Evolutionary conservation across 441 rosid genomes (phyloP).

Genomic region (Arabidopsis hybrid): DNA sequence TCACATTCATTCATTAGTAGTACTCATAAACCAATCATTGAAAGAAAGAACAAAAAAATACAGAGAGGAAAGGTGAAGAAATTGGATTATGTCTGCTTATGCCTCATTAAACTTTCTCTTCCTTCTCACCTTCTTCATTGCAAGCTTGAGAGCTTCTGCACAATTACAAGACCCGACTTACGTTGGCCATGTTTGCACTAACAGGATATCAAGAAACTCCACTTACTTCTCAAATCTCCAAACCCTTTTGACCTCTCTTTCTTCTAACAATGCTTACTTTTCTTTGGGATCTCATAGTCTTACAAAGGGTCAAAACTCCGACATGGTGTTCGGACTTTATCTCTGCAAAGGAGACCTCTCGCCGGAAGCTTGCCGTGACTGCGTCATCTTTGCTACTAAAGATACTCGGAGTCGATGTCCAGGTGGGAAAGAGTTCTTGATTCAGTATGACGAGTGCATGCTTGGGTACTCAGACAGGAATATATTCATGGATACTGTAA

Average conservation of each 20-base stretch:
- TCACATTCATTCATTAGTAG: conserved; percentile 1
- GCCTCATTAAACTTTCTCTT: not conserved
- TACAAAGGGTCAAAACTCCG: not conserved
- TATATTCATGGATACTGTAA: not conserved
- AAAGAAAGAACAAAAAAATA: not conserved
- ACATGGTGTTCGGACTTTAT: not conserved
- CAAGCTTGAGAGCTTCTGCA: not conserved
- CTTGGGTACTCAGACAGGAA: not conserved
- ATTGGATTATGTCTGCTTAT: conserved; percentile 25
- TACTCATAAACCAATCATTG: not conserved
- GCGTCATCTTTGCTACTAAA: not conserved
- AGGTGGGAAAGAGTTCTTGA: conserved; percentile 3
- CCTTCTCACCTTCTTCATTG: not conserved
- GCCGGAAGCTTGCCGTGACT: not conserved
- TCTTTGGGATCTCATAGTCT: not conserved
- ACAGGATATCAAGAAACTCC: not conserved
- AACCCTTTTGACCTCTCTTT: not conserved
- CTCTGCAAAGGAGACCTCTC: conserved; percentile 15
- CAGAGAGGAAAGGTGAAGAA: not conserved
- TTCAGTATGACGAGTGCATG: conserved; percentile 14
- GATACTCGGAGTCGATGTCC: not conserved
- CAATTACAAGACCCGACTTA: not conserved
- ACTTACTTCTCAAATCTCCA: not conserved
- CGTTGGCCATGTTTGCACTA: not conserved
- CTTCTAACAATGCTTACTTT: not conserved